Evolutionary conservation across 202 grass and related monocot genomes (phyloP), one percentile per base, ranked within the genome.

Genomic region (Hordeum pubiflorum): DNA sequence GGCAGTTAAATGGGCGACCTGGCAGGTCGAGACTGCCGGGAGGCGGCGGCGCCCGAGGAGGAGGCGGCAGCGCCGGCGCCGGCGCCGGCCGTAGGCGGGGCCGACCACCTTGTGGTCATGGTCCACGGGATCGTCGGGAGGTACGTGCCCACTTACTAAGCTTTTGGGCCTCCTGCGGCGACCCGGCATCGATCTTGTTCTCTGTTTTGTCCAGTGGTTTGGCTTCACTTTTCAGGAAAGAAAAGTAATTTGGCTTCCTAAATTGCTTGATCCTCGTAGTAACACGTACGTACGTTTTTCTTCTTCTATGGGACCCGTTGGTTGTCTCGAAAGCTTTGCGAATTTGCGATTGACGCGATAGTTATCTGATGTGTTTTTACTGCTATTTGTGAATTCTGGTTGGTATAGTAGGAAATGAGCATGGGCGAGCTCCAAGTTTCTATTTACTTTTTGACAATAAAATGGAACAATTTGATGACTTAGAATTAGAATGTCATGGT

Each of bases 101-200:
- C 86, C 17, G 86, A 97, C 86, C 95, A 97, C 84, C 91, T 97
- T 61, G 88, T 97, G 27, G 65, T 97, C 86, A 93, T 97, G 95
- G 92, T 97, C 65, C 95, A 97, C 84, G 95, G 95, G 56, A 97
- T 97, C 82, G 86, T 97, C 56, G 95, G 95, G 79, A 94, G 92
- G 95, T 97, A 58, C 3, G 78, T 32, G 54, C 43, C 15, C 11
- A 48, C 39, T 41, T 41, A 4, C 76, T 36, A 22, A 44, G 27
- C 43, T 78, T 52, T 6, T 38, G 21, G 38, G 54, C 10, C 10
- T 81, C 15, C 11, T 23, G 26, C 17, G 50, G 29, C 1, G 69
- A 78, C 72, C 41, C 9, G 9, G 68, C 17, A 71, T 63, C 27
- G 60, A 43, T 46, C 78, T 75, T 40, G 2, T 33, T 6, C 63